Evolutionary conservation across 2,329 filamentous ascomycete genomes (phyloP), one percentile per base, ranked within the genome.

Genomic region (Beauveria australis): DNA sequence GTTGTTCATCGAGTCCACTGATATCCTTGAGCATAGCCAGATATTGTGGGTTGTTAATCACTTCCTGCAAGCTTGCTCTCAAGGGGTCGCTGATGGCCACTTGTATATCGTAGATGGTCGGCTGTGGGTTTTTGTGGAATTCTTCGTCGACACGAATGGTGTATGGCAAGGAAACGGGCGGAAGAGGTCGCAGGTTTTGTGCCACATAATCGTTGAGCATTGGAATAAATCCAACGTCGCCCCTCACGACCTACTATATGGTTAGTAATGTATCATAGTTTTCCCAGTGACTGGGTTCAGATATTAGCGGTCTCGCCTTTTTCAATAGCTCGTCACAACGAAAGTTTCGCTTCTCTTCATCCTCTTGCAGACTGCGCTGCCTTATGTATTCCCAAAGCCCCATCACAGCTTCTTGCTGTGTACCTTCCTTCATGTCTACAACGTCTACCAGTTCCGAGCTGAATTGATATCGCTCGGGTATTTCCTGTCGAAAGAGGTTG

Each of bases 331-430:
- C 88, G 70, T 99, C 93, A 70, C 94, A 97, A 44, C 90, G 88
- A 67, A 99, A 93, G 63, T 89, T 89, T 63, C 94, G 85, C 78
- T 94, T 94, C 72, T 99, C 94, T 63, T 97, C 93, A 65, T 96
- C 92, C 71, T 97, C 93, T 72, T 96, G 91, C 52, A 99, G 78
- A 19, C 88, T 87, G 79, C 90, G 89, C 22, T 89, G 81, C 67
- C 91, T 88, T 66, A 96, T 89, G 69, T 99, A 99, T 71, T 97
- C 92, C 91, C 92, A 99, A 37, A 99, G 83, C 16, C 89, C 92
- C 80, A 95, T 90, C 30, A 96, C 86, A 7, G 92, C 89, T 64
- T 94, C 92, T 44, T 91, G 88, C 33, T 92, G 87, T 30, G 94
- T 93, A 55, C 91, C 93, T 73, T 96, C 91, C 53, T 86, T 81